phyloP scores from a whole-genome alignment of 192 early-diverging fungal species.

The Phycomyces blakesleeanus region DNA sequence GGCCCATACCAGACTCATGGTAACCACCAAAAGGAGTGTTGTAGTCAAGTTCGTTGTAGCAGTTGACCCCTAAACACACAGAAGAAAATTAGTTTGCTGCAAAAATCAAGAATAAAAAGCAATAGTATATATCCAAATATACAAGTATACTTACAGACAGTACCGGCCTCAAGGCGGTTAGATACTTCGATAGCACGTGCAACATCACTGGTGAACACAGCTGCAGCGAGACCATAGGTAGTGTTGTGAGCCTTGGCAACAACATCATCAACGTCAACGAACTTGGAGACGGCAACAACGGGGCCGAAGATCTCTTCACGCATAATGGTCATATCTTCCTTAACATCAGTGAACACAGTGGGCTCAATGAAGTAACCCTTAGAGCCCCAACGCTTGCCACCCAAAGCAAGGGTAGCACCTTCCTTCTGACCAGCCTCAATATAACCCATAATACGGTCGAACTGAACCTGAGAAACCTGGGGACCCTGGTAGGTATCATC shows the following conservation, averaged over 20 bases:
- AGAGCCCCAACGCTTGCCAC: conserved; percentile 57
- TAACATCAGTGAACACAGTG: conserved; percentile 68
- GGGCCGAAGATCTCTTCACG: conserved; percentile 89
- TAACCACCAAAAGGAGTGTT: conserved; percentile 65
- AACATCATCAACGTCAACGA: conserved; percentile 69
- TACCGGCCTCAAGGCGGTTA: conserved; percentile 50
- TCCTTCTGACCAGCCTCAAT: conserved; percentile 60
- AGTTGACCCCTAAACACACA: conserved; percentile 20
- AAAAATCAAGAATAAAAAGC: background rate
- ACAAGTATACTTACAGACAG: conserved; percentile 42
- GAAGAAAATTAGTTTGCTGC: background rate
- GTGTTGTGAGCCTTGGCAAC: conserved; percentile 68
- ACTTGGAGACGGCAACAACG: conserved; percentile 72
- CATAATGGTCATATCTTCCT: conserved; percentile 50
- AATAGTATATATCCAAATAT: background rate
- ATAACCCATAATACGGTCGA: conserved; percentile 55
- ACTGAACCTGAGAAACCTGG: conserved; percentile 63
- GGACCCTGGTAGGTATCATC: conserved; percentile 65
- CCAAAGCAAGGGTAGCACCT: conserved; percentile 51
- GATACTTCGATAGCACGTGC: conserved; percentile 52
- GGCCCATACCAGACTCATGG: conserved; percentile 64
- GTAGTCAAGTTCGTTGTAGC: conserved; percentile 19
- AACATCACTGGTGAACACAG: conserved; percentile 69
- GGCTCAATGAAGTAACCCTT: conserved; percentile 79
- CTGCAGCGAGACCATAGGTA: conserved; percentile 70